phyloP scores from a whole-genome alignment of 2,329 filamentous ascomycete genomes.

The Leptographium procerum region DNA sequence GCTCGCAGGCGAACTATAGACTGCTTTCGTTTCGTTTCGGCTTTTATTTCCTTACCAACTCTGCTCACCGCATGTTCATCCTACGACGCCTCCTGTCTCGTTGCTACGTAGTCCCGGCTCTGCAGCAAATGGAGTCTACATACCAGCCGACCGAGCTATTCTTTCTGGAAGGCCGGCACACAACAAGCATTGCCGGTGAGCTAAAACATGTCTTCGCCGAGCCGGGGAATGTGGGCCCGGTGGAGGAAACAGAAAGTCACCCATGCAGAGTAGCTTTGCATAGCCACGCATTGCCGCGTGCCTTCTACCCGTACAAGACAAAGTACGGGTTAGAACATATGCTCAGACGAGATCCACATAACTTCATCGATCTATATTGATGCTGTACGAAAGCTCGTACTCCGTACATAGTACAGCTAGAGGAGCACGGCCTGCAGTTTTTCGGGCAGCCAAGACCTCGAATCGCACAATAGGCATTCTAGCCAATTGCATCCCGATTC shows the following conservation, averaged over 20 bases:
- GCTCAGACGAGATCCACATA: background rate
- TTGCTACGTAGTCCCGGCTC: background rate
- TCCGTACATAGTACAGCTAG: background rate
- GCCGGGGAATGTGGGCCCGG: background rate
- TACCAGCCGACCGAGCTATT: constrained; percentile 6
- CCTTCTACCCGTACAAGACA: background rate
- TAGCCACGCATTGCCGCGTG: background rate
- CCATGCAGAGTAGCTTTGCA: background rate
- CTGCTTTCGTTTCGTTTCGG: no score
- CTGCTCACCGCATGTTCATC: background rate
- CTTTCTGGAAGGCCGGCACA: constrained; percentile 4
- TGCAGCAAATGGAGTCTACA: background rate
- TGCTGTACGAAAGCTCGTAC: background rate
- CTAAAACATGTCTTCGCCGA: background rate
- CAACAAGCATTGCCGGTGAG: background rate
- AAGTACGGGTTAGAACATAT: background rate
- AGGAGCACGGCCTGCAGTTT: background rate
- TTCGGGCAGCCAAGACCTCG: background rate
- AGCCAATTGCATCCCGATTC: background rate
- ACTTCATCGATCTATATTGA: background rate
- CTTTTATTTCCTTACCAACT: background rate
- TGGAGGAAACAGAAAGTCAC: background rate
- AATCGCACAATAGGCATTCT: background rate
- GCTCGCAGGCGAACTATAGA: no score
- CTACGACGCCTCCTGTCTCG: background rate